Base-by-base conservation (phyloP, 768 basidiomycete species). In the Vararia minispora region DNA sequence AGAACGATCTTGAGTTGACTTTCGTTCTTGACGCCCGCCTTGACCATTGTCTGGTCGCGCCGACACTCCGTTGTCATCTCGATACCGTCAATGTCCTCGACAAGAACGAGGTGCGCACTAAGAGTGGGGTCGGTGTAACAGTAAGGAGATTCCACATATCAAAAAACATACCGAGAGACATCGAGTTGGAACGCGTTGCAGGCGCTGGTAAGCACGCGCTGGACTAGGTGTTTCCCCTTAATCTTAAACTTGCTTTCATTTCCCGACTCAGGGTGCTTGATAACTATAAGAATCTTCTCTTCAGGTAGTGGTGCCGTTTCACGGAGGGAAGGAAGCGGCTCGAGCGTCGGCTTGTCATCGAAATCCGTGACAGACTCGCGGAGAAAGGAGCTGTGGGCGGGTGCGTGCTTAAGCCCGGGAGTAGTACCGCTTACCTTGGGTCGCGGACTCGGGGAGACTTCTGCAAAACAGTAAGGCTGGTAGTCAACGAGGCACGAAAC, bases 1-100 rank as follows among this genome's bases (percentile, higher is more conserved):
- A n/a, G n/a, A n/a, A n/a, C n/a, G n/a, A 86, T 53, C 56, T 71
- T 74, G 52, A 80, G 76, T 51, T 85, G 21, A n/a, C 18, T 39
- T 6, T 30, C 38, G 10, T 27, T 32, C 7, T 28, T 16, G 13
- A 23, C 38, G 12, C 38, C 38, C 11, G 30, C 38, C 11, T 39
- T 17, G 7, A 13, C 14, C 38, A 39, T 39, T 14, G 38, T n/a
- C 9, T 39, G 29, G 29, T 31, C 21, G 13, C 24, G 22, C 20
- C 4, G 13, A 13, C n/a, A 21, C 30, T 32, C 38, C 16, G 22
- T 22, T 5, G 29, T 23, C 38, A 39, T 39, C 30, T 39, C 38
- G 7, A 39, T 26, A 21, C 38, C 38, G 13, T 39, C 38, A 7
- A 14, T 12, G 5, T 30, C 23, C 9, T 39, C 29, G 13, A 39